Evolutionary conservation across 352 stramenopile species (phyloP).

Genomic region (Phytophthora podocarpi): DNA sequence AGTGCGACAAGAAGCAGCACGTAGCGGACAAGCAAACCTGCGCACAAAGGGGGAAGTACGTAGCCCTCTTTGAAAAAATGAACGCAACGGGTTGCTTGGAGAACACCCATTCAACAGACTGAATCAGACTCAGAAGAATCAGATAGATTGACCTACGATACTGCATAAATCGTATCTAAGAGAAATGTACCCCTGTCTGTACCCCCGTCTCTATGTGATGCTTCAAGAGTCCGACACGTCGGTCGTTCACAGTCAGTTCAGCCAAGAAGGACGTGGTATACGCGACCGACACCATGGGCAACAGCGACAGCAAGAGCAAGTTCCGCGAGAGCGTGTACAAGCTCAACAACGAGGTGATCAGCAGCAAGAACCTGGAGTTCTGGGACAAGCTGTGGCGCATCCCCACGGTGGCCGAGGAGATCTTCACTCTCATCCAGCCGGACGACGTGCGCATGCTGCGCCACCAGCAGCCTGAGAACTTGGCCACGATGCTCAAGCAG

Average conservation of each 20-base stretch:
- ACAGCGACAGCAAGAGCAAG: slow-evolving; percentile 92
- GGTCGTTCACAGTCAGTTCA: slow-evolving; percentile 17
- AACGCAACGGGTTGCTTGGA: slow-evolving; percentile 20
- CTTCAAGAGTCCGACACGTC: slow-evolving; percentile 15
- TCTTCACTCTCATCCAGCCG: slow-evolving; percentile 90
- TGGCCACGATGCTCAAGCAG: slow-evolving; percentile 84
- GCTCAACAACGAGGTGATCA: slow-evolving; percentile 89
- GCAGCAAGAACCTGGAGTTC: slow-evolving; percentile 88
- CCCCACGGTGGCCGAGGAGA: slow-evolving; percentile 86
- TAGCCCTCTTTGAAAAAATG: slow-evolving; percentile 7
- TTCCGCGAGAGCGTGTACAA: slow-evolving; percentile 92
- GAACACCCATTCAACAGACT: background rate
- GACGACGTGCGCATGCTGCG: slow-evolving; percentile 90
- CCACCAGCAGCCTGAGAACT: slow-evolving; percentile 80
- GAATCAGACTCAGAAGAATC: background rate
- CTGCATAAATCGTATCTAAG: too few species aligned
- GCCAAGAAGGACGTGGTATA: too few species aligned
- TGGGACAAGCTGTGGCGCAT: slow-evolving; percentile 92
- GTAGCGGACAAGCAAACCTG: background rate
- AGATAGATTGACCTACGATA: too few species aligned
- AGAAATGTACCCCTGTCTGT: too few species aligned
- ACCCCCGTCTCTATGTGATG: too few species aligned
- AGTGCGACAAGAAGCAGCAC: background rate
- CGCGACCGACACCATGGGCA: slow-evolving; percentile 86
- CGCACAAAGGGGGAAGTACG: background rate